Conservation (phyloP, 495 filamentous ascomycete species). For the Podospora pseudoanserina region DNA sequence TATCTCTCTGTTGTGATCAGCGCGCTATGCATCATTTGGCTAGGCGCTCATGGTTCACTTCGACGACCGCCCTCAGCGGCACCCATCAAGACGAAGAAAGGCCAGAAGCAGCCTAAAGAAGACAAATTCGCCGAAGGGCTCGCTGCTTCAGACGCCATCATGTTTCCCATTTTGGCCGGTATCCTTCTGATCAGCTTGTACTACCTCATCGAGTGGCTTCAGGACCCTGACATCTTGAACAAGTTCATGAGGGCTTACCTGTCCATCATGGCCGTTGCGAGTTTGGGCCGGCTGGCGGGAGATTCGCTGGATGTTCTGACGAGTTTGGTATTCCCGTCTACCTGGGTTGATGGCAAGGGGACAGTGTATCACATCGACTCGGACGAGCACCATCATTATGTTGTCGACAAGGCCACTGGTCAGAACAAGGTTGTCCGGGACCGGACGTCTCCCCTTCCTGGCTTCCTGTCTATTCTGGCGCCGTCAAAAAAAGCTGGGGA, state of each 20-base stretch:
- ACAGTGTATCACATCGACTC: constrained; percentile 47
- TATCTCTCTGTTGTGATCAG: constrained; percentile 42
- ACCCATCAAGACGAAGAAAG: constrained; percentile 48
- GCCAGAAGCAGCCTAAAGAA: constrained; percentile 50
- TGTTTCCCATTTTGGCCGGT: constrained; percentile 82
- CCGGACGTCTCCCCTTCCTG: constrained; percentile 45
- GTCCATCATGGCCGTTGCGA: constrained; percentile 71
- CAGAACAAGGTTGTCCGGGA: constrained; percentile 16
- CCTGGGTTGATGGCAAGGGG: constrained; percentile 46
- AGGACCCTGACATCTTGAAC: constrained; percentile 78
- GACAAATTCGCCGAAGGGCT: constrained; percentile 71
- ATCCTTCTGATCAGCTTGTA: constrained; percentile 72
- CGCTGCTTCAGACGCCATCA: constrained; percentile 73
- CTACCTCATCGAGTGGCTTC: constrained; percentile 82
- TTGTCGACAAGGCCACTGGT: constrained; percentile 17
- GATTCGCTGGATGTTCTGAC: constrained; percentile 62
- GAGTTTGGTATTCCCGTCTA: constrained; percentile 69
- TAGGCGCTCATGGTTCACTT: constrained; percentile 50
- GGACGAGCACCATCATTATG: constrained; percentile 24
- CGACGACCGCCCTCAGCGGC: constrained; percentile 76
- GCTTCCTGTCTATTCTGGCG: constrained; percentile 33
- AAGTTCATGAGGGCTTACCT: constrained; percentile 84
- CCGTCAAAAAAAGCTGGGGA: constrained; percentile 24
- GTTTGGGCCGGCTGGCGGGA: constrained; percentile 63
- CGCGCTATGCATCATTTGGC: constrained; percentile 43